Evolutionary conservation across 768 basidiomycete genomes (phyloP).

Genomic region (Tephrocybe sp.): DNA sequence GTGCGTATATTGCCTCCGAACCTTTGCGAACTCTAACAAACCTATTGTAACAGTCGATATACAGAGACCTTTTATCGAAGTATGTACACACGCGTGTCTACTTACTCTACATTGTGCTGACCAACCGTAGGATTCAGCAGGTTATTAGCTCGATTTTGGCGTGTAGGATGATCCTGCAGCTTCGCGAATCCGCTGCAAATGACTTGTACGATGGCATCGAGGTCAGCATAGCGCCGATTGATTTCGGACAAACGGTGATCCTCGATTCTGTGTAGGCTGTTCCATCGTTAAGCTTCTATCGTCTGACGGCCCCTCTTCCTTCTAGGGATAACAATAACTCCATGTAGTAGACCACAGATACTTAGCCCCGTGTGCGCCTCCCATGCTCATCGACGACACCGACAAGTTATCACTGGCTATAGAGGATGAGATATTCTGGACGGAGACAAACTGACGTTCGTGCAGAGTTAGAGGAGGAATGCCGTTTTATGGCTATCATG

Average conservation of each 20-base stretch:
- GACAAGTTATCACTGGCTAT: no score
- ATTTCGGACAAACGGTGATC: neutral
- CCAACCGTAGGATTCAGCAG: constrained; percentile 1
- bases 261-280: no score
- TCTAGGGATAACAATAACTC: no score
- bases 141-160: neutral
- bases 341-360: no score
- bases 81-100: neutral
- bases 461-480: no score
- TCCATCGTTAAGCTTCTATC: no score
- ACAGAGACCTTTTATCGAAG: constrained; percentile 1
- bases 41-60: neutral
- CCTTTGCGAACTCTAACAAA: neutral
- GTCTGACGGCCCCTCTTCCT: no score
- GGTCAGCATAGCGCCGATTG: neutral
- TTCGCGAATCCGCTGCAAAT: neutral
- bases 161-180: constrained; percentile 1
- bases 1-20: neutral
- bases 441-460: no score
- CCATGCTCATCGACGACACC: no score
- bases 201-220: neutral
- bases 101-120: neutral
- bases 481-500: no score
- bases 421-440: no score
- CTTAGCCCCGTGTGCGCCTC: no score